A percentile compares a stretch with the other conserved stretches of the same genome.
Conservation (phyloP, 805 yeast genomes). For the Saturnispora sekii region DNA sequence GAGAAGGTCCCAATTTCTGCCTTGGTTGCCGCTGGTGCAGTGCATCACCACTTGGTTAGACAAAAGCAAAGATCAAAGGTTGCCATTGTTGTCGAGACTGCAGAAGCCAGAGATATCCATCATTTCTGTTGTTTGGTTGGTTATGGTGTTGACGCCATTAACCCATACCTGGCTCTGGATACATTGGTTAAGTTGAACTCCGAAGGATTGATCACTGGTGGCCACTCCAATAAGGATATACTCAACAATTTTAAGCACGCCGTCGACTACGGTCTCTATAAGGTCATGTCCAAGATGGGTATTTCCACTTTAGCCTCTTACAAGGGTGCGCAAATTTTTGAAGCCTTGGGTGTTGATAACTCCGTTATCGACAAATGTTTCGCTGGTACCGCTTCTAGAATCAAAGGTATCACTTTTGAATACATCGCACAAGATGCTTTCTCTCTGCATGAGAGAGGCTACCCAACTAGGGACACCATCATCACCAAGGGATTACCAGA, state of each 20-base stretch:
- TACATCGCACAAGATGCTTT: conserved; percentile 95
- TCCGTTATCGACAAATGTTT: conserved; percentile 92
- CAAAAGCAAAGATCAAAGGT: conserved; percentile 95
- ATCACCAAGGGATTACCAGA: conserved; percentile 76
- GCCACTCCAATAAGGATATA: conserved; percentile 47
- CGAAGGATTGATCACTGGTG: conserved; percentile 59
- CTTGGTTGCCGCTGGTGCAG: conserved; percentile 90
- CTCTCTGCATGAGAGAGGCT: conserved; percentile 87
- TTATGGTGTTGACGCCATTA: conserved; percentile 94
- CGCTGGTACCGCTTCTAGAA: conserved; percentile 95
- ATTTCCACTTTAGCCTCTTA: conserved; percentile 96
- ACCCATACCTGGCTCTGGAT: conserved; percentile 90
- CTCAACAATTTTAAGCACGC: conserved; percentile 75
- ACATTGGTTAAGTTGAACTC: conserved; percentile 74
- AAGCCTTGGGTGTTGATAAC: conserved; percentile 92
- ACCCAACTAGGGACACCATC: conserved; percentile 64
- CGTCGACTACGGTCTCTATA: conserved; percentile 82
- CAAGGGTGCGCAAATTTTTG: conserved; percentile 98
- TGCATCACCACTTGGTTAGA: conserved; percentile 91
- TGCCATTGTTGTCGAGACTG: conserved; percentile 85
- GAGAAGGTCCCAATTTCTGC: conserved; percentile 76
- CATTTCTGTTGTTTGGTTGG: conserved; percentile 92
- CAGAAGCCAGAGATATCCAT: conserved; percentile 96
- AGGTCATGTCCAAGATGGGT: conserved; percentile 99
- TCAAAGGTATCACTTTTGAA: conserved; percentile 91